phyloP scores from a whole-genome alignment of 495 filamentous ascomycete genomes.

The Neurospora sp. region DNA sequence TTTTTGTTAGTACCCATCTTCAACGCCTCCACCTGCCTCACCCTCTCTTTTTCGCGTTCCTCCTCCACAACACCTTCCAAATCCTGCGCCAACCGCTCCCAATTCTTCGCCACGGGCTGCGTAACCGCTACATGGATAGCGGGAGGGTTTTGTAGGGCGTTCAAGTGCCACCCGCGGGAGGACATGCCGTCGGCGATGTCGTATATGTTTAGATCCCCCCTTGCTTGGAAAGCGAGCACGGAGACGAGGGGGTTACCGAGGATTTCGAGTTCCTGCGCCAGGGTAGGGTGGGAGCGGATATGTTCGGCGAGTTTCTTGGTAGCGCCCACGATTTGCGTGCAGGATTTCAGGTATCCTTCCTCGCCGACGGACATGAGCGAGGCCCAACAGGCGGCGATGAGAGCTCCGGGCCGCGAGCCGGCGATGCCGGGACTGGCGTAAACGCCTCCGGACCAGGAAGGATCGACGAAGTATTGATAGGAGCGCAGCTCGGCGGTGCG shows the following conservation, averaged over 20 bases:
- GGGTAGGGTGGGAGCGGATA: slow-evolving; percentile 53
- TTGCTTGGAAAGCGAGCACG: slow-evolving; percentile 78
- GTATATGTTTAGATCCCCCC: slow-evolving; percentile 62
- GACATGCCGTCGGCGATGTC: slow-evolving; percentile 82
- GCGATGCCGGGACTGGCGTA: slow-evolving; percentile 84
- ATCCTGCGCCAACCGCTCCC: slow-evolving; percentile 69
- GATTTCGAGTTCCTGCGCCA: slow-evolving; percentile 64
- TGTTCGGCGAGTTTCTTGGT: slow-evolving; percentile 72
- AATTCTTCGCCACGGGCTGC: slow-evolving; percentile 67
- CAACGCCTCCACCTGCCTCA: slow-evolving; percentile 45
- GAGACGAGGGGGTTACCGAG: slow-evolving; percentile 80
- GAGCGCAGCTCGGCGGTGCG: slow-evolving; percentile 64
- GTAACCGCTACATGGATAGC: slow-evolving; percentile 98
- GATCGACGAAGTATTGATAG: slow-evolving; percentile 93
- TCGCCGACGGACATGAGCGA: slow-evolving; percentile 81
- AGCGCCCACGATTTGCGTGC: slow-evolving; percentile 77
- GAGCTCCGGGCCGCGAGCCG: slow-evolving; percentile 80
- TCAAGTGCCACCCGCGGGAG: slow-evolving; percentile 85
- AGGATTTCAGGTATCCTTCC: slow-evolving; percentile 76
- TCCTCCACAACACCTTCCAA: slow-evolving; percentile 67
- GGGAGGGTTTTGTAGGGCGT: slow-evolving; percentile 81
- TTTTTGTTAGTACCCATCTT: slow-evolving; percentile 46
- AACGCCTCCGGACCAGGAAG: slow-evolving; percentile 91
- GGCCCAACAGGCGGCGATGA: slow-evolving; percentile 93
- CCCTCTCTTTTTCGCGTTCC: slow-evolving; percentile 59